Base-by-base conservation (phyloP, 208 protist genomes). In the Leishmania lainsoni region DNA sequence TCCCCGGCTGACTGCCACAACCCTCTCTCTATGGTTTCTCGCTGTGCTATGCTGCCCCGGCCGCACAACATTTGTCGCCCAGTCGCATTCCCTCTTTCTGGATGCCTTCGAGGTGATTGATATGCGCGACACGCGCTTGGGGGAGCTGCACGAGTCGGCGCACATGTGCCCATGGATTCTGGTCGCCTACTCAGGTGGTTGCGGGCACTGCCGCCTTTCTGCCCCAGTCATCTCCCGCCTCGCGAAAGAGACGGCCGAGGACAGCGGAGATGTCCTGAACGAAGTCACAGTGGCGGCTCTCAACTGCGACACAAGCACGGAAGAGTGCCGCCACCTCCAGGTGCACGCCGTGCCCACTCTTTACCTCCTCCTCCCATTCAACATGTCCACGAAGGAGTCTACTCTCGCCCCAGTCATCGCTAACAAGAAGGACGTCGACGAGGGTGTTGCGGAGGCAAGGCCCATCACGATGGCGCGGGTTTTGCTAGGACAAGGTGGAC, bases 81-180 rank as follows among this genome's bases (percentile, higher is more conserved):
- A 56, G 8, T 32, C 63, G n/a, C 79, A 48, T 26, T 80, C 83
- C 5, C 80, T 86, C 32, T 86, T 80, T 32, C 54, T 35, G 17
- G 76, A 42, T n/a, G 58, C 78, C 32, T 73, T 52, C 12, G 75
- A 77, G 65, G 71, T 84, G 20, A 54, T 86, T 6, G 81, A 86
- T 42, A 17, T 86, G 20, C 45, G 3, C 5, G 52, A 63, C 52
- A 79, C 76, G 70, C 16, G 85, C 0, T 86, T 90, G 51, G 8
- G 54, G 0, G 56, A 17, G 3, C 49, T 88, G 29, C 74, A 87
- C 35, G 29, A 79, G n/a, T 74, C 86, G 10, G 75, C 89, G 4
- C 83, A 90, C 56, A 6, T 89, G 6, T 95, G 92, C 76, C 90
- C 90, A n/a, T 92, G 89, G 90, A 58, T 93, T 5, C 58, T 95